Conservation (phyloP, 2,329 filamentous ascomycete genomes). For the Cytospora leucostoma region DNA sequence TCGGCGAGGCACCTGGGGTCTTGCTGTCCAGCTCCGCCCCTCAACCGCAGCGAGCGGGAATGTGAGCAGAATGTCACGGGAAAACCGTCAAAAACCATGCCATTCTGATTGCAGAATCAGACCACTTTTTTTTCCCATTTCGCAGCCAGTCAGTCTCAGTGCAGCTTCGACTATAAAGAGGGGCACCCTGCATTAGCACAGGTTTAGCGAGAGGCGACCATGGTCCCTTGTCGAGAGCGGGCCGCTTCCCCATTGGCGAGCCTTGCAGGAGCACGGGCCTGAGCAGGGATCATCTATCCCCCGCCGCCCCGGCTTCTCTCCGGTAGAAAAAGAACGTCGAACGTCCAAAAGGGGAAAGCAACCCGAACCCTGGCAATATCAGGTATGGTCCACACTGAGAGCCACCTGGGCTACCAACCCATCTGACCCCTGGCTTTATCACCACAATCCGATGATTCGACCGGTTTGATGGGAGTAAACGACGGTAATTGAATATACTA, state of each 20-base stretch:
- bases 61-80: constrained; percentile 13
- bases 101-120: constrained; percentile 22
- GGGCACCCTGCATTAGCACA: constrained; percentile 9
- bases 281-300: background rate
- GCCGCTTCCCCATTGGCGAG: constrained; percentile 17
- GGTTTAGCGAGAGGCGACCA: constrained; percentile 11
- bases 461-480: too few species aligned
- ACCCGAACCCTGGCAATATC: too few species aligned
- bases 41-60: background rate
- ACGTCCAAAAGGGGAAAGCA: too few species aligned
- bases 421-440: too few species aligned
- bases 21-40: background rate
- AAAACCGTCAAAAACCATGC: constrained; percentile 16
- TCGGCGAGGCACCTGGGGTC: too few species aligned
- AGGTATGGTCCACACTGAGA: too few species aligned
- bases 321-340: too few species aligned
- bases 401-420: too few species aligned
- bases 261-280: constrained; percentile 4
- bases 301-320: too few species aligned
- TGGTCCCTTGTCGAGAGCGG: constrained; percentile 5
- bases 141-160: constrained; percentile 13
- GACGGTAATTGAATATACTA: too few species aligned
- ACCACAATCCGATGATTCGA: too few species aligned
- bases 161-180: constrained; percentile 1
- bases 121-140: constrained; percentile 13